phyloP scores from a whole-genome alignment of 2,329 filamentous ascomycete genomes.

The Colletotrichum sp. region DNA sequence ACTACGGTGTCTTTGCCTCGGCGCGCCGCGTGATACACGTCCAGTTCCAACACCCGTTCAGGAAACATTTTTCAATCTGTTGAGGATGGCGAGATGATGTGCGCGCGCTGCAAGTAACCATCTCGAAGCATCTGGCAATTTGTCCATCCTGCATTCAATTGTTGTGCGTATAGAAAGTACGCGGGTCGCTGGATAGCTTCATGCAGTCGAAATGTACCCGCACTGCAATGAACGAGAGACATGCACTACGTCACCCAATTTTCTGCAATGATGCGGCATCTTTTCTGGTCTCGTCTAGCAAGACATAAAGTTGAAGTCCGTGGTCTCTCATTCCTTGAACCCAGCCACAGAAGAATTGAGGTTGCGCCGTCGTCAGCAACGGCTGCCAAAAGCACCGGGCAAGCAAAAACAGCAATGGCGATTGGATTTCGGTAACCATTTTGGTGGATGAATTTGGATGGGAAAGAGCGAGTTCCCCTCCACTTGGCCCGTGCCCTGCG shows the following conservation, averaged over 20 bases:
- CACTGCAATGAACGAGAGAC: not conserved
- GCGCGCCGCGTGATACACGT: not conserved
- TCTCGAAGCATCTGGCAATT: not conserved
- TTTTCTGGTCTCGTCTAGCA: not conserved
- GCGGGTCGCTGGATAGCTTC: not conserved
- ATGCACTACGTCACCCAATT: not conserved
- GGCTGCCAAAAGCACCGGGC: not conserved
- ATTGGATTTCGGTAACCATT: not conserved
- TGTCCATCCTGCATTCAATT: not conserved
- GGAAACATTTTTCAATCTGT: not conserved
- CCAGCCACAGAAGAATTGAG: not conserved
- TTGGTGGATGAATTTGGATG: not conserved
- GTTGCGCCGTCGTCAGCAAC: not conserved
- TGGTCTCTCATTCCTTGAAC: not conserved
- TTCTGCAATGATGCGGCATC: not conserved
- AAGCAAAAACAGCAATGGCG: not conserved
- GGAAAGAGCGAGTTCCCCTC: not conserved
- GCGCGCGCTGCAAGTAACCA: not conserved
- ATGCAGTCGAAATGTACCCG: not conserved
- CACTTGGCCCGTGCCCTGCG: not conserved
- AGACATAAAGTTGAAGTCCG: not conserved
- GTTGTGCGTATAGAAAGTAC: not conserved
- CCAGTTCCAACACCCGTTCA: not conserved
- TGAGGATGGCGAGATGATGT: not conserved
- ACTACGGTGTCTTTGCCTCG: not conserved